phyloP scores from a whole-genome alignment of 345 rosid species.

The Mangifera indica region DNA sequence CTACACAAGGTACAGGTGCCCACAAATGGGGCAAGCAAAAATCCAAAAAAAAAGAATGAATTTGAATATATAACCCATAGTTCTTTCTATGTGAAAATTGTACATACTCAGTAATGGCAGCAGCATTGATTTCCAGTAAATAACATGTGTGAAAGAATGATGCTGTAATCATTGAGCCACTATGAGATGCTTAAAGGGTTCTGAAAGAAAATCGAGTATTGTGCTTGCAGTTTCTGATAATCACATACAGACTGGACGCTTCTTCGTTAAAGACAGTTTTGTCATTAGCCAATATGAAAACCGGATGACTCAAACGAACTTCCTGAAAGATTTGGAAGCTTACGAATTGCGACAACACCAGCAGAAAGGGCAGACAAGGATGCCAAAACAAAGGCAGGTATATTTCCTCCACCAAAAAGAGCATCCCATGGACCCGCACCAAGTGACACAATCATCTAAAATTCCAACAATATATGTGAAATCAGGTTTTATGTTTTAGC shows the following conservation, averaged over 20 bases:
- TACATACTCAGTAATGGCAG: constrained; percentile 14
- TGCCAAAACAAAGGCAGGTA: constrained; percentile 87
- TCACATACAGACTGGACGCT: constrained; percentile 4
- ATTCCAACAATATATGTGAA: constrained; percentile 16
- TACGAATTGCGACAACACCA: constrained; percentile 57
- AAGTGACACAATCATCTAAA: constrained; percentile 79
- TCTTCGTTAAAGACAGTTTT: not conserved
- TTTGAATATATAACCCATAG: constrained; percentile 21
- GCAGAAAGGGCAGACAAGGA: constrained; percentile 71
- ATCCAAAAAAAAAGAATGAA: constrained; percentile 44
- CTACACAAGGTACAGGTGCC: constrained; percentile 30
- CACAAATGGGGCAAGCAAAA: constrained; percentile 13
- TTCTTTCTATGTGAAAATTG: constrained; percentile 21
- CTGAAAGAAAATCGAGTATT: constrained; percentile 7
- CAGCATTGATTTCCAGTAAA: not conserved
- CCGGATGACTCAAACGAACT: constrained; percentile 63
- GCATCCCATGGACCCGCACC: constrained; percentile 99
- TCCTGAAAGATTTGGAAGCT: constrained; percentile 70
- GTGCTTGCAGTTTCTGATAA: constrained; percentile 9
- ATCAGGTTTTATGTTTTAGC: constrained; percentile 15
- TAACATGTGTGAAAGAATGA: not conserved
- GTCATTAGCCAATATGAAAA: constrained; percentile 69
- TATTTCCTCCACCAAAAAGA: constrained; percentile 91
- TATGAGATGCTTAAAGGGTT: not conserved
- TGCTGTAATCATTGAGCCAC: not conserved